phyloP scores from a whole-genome alignment of 2,329 filamentous ascomycete species.

The Nothomitra cinnamomea region DNA sequence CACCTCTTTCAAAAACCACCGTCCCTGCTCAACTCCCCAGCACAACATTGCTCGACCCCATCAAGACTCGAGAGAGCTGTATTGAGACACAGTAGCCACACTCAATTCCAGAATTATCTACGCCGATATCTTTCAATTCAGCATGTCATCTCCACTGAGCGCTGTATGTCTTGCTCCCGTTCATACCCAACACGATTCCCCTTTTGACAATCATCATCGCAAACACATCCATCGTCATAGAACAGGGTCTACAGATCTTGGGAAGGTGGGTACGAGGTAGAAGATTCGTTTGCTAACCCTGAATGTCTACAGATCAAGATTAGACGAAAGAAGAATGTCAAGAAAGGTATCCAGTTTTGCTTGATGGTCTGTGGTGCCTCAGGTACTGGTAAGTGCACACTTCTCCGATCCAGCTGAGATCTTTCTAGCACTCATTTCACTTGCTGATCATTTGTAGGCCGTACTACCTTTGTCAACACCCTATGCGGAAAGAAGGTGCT shows the following conservation, averaged over 20 bases:
- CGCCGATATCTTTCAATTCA: constrained; percentile 15
- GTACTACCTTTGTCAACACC: constrained; percentile 98
- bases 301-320: constrained; percentile 61
- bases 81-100: neutral
- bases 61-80: neutral
- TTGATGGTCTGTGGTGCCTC: constrained; percentile 99
- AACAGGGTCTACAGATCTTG: too few relatives aligned
- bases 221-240: constrained; percentile 9
- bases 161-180: constrained; percentile 28
- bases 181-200: neutral
- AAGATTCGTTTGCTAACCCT: neutral
- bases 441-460: constrained; percentile 38
- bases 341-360: constrained; percentile 99
- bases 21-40: neutral
- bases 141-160: constrained; percentile 36
- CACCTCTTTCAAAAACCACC: neutral
- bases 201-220: constrained; percentile 8
- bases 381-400: constrained; percentile 62
- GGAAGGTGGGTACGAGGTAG: too few relatives aligned
- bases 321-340: constrained; percentile 99
- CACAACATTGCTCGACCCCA: neutral
- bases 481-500: constrained; percentile 92
- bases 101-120: constrained; percentile 11
- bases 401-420: constrained; percentile 6
- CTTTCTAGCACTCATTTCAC: constrained; percentile 9